Base-by-base conservation (phyloP, 805 yeast genomes). In the Alloascoidea hylecoeti region DNA sequence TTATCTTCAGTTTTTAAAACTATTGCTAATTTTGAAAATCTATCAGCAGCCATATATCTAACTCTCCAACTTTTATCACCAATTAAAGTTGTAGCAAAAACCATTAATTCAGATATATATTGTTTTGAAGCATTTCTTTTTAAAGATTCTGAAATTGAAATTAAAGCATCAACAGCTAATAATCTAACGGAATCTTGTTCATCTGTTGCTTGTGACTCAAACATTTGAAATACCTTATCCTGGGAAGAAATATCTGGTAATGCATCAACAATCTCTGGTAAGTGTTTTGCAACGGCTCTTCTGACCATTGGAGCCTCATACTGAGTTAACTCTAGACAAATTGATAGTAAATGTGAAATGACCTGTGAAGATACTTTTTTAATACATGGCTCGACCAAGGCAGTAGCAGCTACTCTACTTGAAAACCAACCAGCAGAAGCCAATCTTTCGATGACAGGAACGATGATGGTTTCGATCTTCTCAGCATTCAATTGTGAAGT, bases 251-350 rank as follows among this genome's bases (percentile, higher is more conserved):
- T 23, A 9, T 48, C 44, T 16, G 63, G 56, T 41, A 80, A 66
- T 38, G 72, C 59, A 46, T 77, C 74, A 44, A 89, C 72, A 40
- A 89, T 61, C 28, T 57, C 63, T 2, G 98, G 96, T 47, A 92
- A 68, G 50, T 80, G 73, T 33, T 74, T 72, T 4, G 95, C 96
- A 13, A 96, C 94, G 5, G 95, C 81, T 54, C 96, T 78, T 59
- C 95, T 77, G 15, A 92, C 97, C 96, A 92, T 86, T 43, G 99
- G 98, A 15, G 95, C 84, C 42, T 92, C 98, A 57, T 92, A 97
- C 45, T 71, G 72, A 36, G 83, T 72, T 47, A 92, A 65, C 46
- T 76, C 80, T 41, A 72, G 64, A 56, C 78, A 89, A 34, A 78
- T 58, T 33, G 69, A 66, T 44, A 86, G 66, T 42, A 92, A 63